These are phyloP conservation scores for Nigrograna mackinnonii DNA, from an alignment of 2,329 filamentous ascomycete species.

Conservation along the genomic window DNA sequence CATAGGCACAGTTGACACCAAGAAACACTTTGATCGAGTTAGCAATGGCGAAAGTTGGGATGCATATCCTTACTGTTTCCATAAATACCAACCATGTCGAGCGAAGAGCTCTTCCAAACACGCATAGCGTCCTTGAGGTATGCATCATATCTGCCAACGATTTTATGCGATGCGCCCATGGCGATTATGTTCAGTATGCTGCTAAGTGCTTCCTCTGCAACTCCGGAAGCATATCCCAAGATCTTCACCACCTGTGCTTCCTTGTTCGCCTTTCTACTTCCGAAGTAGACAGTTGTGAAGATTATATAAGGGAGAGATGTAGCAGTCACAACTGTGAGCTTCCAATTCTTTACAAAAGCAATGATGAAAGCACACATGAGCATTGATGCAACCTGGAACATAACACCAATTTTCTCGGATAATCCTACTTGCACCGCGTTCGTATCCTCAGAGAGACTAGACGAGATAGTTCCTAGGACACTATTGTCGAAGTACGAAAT, in stretches of 20 bases:
- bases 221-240: conserved; percentile 21
- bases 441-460: conserved; percentile 8
- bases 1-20: conserved; percentile 6
- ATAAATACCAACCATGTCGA: conserved; percentile 50
- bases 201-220: conserved; percentile 89
- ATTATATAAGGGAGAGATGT: conserved; percentile 59
- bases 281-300: conserved; percentile 5
- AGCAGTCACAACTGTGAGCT: conserved; percentile 79
- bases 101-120: conserved; percentile 65
- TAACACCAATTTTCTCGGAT: conserved; percentile 11
- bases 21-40: conserved; percentile 6
- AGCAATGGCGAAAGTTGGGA: background rate
- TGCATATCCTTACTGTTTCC: conserved; percentile 9
- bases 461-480: conserved; percentile 7
- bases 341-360: conserved; percentile 87
- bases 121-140: conserved; percentile 58
- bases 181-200: conserved; percentile 87
- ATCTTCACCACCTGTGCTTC: conserved; percentile 45
- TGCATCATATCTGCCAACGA: conserved; percentile 78
- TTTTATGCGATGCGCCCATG: conserved; percentile 85
- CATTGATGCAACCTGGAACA: conserved; percentile 11
- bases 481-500: conserved; percentile 11
- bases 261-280: conserved; percentile 68
- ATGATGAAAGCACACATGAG: conserved; percentile 78
- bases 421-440: conserved; percentile 10